phyloP scores from a whole-genome alignment of 106 monocot genomes.

The Dendrobium huoshanense region DNA sequence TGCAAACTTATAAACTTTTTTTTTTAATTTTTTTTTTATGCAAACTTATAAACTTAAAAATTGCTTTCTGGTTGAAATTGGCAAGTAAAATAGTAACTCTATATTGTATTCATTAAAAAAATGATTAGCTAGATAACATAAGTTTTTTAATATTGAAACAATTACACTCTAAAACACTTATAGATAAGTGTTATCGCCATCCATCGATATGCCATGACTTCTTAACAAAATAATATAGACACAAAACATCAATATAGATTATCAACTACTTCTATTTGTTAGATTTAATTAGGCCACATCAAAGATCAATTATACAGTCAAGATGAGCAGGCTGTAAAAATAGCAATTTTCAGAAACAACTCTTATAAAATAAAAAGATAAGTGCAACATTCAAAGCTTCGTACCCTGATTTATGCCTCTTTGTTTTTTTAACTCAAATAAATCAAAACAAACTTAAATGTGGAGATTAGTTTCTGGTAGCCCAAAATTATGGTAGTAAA shows the following conservation, averaged over 20 bases:
- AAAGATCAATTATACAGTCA: background rate
- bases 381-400: too few relatives aligned
- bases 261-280: background rate
- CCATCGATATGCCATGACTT: background rate
- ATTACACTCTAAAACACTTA: conserved; percentile 5
- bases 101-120: background rate
- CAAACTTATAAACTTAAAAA: background rate
- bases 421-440: too few relatives aligned
- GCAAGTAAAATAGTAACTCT: background rate
- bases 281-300: background rate
- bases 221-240: background rate
- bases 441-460: too few relatives aligned
- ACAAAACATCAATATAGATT: background rate
- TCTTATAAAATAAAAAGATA: too few relatives aligned
- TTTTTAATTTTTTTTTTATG: too few relatives aligned
- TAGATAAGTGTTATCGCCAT: background rate
- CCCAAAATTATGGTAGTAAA: too few relatives aligned
- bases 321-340: background rate
- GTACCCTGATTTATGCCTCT: too few relatives aligned
- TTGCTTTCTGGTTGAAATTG: background rate
- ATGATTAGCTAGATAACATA: background rate
- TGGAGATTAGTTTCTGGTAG: too few relatives aligned
- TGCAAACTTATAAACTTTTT: background rate
- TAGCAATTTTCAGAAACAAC: too few relatives aligned
- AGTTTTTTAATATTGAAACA: background rate